These are phyloP conservation scores for Tillandsia fasciculata DNA, from an alignment of 176 grass and related monocot genomes.

Conservation along the genomic window DNA sequence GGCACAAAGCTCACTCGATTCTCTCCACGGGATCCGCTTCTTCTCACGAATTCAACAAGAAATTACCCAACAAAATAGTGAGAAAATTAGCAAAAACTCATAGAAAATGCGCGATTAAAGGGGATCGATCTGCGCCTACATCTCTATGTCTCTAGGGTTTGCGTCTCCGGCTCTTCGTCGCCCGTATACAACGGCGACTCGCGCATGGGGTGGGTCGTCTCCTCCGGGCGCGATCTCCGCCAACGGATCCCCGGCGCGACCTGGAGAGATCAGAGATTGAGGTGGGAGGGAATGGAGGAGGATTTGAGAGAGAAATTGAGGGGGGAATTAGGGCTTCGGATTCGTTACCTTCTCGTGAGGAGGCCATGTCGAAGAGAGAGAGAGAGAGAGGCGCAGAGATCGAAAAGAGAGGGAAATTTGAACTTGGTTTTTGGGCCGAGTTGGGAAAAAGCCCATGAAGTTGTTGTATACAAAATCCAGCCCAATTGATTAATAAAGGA, in stretches of 20 bases:
- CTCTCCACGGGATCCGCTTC: constrained; percentile 22
- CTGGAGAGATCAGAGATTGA: not conserved
- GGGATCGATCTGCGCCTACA: constrained; percentile 22
- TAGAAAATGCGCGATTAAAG: not conserved
- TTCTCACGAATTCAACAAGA: constrained; percentile 15
- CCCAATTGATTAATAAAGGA: too few species aligned
- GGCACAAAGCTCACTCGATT: constrained; percentile 41
- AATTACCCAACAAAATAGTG: not conserved
- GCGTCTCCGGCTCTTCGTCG: constrained; percentile 32
- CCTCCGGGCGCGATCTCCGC: constrained; percentile 44
- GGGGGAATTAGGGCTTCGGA: not conserved
- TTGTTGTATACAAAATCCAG: not conserved
- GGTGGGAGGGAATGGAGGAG: not conserved
- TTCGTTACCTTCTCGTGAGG: constrained; percentile 29
- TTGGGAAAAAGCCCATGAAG: not conserved
- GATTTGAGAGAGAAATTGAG: not conserved
- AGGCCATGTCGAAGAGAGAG: not conserved
- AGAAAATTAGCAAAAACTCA: not conserved
- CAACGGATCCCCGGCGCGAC: constrained; percentile 40
- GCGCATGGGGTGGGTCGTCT: constrained; percentile 16
- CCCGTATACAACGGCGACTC: constrained; percentile 49
- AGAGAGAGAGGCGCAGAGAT: not conserved
- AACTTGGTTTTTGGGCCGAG: not conserved
- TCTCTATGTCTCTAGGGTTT: constrained; percentile 8
- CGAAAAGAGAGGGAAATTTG: not conserved